phyloP scores from a whole-genome alignment of 176 grass and related monocot species.

The Triticum urartu region DNA sequence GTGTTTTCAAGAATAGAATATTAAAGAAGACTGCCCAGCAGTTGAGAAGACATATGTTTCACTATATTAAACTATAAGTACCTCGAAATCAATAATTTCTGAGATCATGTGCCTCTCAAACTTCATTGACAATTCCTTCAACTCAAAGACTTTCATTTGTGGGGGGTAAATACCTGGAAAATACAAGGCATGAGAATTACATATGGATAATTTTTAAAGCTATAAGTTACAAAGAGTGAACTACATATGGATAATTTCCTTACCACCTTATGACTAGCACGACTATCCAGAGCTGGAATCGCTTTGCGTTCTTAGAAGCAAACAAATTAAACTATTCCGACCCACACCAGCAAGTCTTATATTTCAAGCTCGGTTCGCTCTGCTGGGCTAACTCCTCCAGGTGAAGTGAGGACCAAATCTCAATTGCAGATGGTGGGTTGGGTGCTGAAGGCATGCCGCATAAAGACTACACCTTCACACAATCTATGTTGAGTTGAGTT shows the following conservation, averaged over 20 bases:
- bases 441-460: background rate
- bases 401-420: background rate
- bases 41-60: background rate
- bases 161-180: conserved; percentile 84
- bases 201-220: background rate
- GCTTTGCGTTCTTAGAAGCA: background rate
- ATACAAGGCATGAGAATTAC: conserved; percentile 1
- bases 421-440: background rate
- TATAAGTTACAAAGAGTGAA: background rate
- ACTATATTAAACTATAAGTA: conserved; percentile 13
- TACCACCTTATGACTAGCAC: background rate
- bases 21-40: background rate
- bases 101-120: conserved; percentile 92
- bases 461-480: background rate
- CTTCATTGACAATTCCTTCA: conserved; percentile 86
- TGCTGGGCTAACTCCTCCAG: background rate
- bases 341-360: background rate
- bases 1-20: background rate
- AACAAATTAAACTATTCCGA: background rate
- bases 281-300: background rate
- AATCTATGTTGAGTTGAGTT: background rate
- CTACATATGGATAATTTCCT: background rate
- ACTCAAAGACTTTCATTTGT: conserved; percentile 89
- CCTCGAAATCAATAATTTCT: conserved; percentile 92
- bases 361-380: background rate